Conservation (phyloP, 805 yeast species). For the Cyberlindnera maritima region DNA sequence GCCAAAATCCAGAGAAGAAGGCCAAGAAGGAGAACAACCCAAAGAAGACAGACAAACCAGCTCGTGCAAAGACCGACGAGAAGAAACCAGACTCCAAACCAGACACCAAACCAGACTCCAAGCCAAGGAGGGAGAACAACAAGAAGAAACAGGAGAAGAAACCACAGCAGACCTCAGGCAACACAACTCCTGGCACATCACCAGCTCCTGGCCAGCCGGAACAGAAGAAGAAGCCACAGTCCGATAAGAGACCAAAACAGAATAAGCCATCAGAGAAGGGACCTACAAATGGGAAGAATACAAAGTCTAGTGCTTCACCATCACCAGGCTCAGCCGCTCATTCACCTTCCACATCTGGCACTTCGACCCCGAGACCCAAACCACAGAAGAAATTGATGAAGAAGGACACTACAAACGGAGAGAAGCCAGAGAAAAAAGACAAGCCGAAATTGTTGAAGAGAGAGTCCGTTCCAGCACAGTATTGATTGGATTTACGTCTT, state of each 20-base stretch:
- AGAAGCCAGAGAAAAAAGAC: background rate
- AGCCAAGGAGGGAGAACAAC: too few relatives aligned
- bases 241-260: background rate
- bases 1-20: too few relatives aligned
- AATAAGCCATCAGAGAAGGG: too few relatives aligned
- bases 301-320: too few relatives aligned
- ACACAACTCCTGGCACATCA: background rate
- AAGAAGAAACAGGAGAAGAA: too few relatives aligned
- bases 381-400: background rate
- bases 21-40: too few relatives aligned
- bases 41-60: background rate
- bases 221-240: background rate
- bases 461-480: background rate
- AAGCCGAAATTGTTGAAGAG: background rate
- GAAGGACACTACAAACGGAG: background rate
- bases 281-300: too few relatives aligned
- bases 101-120: background rate
- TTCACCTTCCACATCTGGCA: background rate
- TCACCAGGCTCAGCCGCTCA: too few relatives aligned
- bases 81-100: too few relatives aligned
- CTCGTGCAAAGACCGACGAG: background rate
- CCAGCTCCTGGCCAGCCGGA: background rate
- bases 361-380: background rate
- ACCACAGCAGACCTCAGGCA: too few relatives aligned
- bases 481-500: too few relatives aligned